Evolutionary conservation across 202 grass and related monocot genomes (phyloP), one percentile per base, ranked within the genome.

Genomic region (Thinopyrum obtusiflorum): DNA sequence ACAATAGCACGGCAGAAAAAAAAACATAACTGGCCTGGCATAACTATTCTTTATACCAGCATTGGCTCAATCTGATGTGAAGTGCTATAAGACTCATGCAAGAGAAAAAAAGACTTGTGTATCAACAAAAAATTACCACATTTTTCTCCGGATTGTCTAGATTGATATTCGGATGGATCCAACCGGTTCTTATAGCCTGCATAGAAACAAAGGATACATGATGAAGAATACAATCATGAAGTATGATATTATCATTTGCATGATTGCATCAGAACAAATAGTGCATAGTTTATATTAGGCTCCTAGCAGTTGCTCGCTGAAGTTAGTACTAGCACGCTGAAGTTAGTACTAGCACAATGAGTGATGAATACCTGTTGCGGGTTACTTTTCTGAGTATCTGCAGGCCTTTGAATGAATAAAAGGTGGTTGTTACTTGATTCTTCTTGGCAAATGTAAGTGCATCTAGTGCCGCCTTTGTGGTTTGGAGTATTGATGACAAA

Each of bases 151-250:
- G 92, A 59, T 94, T 99, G 61, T 99, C 92, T 81, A 99, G 88
- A 91, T 99, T 99, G 87, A 99, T 87, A 84, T 99, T 99, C 44
- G 97, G 93, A 87, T 99, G 97, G 68, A 97, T 77, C 97, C 97
- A 99, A 35, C 97, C 97, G 61, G 92, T 99, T 81, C 92, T 88
- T 90, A 99, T 99, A 89, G 97, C 93, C 93, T 99, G 85, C 87
- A 93, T 76, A 73, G 77, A 82, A 55, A 82, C 32, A 65, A 74
- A 76, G 27, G 24, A 23, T 88, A 57, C 28, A 74, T 73, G 24
- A 86, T 82, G 44, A 80, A 25, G n/a, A 70, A 79, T 18, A 67
- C 61, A 73, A 73, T 40, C 23, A 55, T 44, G 6, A 78, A 42
- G 80, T 84, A 79, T 71, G 24, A 39, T 84, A 28, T 61, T 59